A percentile compares a stretch with the other conserved stretches of the same genome.
Conservation (phyloP, 371 early-diverging fungal genomes). For the Capniomyces stellatus region DNA sequence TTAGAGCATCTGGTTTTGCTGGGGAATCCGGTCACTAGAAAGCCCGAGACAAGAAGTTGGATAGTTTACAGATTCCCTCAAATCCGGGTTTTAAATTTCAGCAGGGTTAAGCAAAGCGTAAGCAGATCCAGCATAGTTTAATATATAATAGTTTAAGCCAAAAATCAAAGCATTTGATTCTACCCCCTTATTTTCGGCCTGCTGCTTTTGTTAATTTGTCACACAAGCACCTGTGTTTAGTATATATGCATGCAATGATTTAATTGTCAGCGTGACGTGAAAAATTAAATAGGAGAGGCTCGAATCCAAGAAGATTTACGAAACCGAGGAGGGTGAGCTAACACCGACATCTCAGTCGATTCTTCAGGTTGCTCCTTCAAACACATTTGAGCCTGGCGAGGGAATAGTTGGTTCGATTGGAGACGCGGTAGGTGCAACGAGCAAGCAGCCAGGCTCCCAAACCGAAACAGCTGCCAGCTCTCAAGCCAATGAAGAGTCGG, state of each 20-base stretch:
- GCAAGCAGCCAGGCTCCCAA: background rate
- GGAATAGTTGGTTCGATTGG: conserved; percentile 27
- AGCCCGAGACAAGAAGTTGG: conserved; percentile 61
- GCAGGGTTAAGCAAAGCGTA: conserved; percentile 46
- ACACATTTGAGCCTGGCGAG: conserved; percentile 61
- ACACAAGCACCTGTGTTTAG: no score
- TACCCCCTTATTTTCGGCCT: no score
- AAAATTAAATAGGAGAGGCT: conserved; percentile 41
- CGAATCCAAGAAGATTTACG: conserved; percentile 54
- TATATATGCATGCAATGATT: no score
- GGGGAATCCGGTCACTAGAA: conserved; percentile 74
- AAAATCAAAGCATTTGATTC: no score
- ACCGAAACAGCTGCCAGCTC: background rate
- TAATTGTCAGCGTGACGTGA: no score
- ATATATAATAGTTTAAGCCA: no score
- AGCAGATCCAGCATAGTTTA: no score
- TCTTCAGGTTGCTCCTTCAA: conserved; percentile 27
- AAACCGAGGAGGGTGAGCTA: conserved; percentile 31
- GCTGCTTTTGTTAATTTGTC: no score
- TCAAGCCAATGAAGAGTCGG: background rate
- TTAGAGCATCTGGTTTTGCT: conserved; percentile 49
- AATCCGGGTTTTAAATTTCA: conserved; percentile 74
- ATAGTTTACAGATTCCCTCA: conserved; percentile 56
- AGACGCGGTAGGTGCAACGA: background rate
- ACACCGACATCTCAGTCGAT: conserved; percentile 42